Evolutionary conservation across 2,329 filamentous ascomycete genomes (phyloP).

Genomic region (Colletotrichum sp.): DNA sequence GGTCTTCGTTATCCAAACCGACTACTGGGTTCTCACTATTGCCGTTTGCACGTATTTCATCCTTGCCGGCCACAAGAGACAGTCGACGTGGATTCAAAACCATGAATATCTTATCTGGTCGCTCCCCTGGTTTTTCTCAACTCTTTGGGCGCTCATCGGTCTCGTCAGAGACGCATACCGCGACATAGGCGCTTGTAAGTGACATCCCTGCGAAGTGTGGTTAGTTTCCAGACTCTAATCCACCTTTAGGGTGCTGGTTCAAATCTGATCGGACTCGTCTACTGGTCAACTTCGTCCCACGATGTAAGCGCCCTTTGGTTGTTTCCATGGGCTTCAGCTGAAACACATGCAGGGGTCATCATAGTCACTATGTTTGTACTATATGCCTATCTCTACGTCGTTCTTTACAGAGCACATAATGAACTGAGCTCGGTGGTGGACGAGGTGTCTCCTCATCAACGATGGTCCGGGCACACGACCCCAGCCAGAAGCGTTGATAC

Average conservation of each 20-base stretch:
- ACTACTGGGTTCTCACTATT: slow-evolving; percentile 49
- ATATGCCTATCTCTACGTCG: slow-evolving; percentile 41
- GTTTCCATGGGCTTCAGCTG: not conserved
- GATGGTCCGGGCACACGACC: not conserved
- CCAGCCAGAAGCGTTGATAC: not conserved
- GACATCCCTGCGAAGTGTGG: not conserved
- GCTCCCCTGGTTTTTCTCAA: slow-evolving; percentile 40
- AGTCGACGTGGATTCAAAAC: slow-evolving; percentile 40
- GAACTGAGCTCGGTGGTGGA: slow-evolving; percentile 36
- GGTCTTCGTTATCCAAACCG: slow-evolving; percentile 47
- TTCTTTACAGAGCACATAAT: slow-evolving; percentile 42
- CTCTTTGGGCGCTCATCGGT: slow-evolving; percentile 38
- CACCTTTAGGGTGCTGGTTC: slow-evolving; percentile 42
- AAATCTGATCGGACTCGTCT: slow-evolving; percentile 40
- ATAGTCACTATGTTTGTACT: slow-evolving; percentile 40
- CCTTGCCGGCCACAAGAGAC: slow-evolving; percentile 39
- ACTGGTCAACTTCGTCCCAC: slow-evolving; percentile 45
- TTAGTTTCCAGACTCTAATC: not conserved
- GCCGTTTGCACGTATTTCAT: slow-evolving; percentile 45
- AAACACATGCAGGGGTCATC: slow-evolving; percentile 32
- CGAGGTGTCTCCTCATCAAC: slow-evolving; percentile 7
- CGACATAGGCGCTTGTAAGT: slow-evolving; percentile 35
- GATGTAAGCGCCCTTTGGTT: slow-evolving; percentile 27
- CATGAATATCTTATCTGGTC: slow-evolving; percentile 36
- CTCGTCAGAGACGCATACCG: slow-evolving; percentile 33